Percentiles rank a stretch among this genome's conserved stretches.
Evolutionary conservation across 805 yeast genomes (phyloP).

Genomic region (Ogataea wickerhamii): DNA sequence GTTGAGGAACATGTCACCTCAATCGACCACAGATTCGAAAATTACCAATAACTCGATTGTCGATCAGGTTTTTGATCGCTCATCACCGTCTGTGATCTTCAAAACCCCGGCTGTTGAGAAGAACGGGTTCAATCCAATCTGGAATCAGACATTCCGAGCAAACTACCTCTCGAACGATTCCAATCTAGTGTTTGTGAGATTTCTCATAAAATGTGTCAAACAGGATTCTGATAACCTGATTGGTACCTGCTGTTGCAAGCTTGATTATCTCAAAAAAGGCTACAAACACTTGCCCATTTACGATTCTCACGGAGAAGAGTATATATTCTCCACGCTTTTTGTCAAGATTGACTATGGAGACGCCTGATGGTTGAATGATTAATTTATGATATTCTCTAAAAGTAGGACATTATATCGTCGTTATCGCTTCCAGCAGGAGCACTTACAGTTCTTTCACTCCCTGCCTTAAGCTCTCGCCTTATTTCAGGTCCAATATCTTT

Average conservation of each 20-base stretch:
- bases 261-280: slow-evolving; percentile 68
- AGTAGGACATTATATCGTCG: slow-evolving; percentile 33
- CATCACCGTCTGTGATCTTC: slow-evolving; percentile 22
- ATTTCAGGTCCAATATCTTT: slow-evolving; percentile 89
- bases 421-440: slow-evolving; percentile 16
- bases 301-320: slow-evolving; percentile 78
- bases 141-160: slow-evolving; percentile 60
- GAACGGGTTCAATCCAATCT: slow-evolving; percentile 85
- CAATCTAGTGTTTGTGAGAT: slow-evolving; percentile 54
- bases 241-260: slow-evolving; percentile 60
- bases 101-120: slow-evolving; percentile 41
- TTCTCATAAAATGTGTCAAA: slow-evolving; percentile 40
- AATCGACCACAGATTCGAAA: not conserved
- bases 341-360: slow-evolving; percentile 29
- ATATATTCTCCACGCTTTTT: slow-evolving; percentile 49
- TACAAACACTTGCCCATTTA: slow-evolving; percentile 77
- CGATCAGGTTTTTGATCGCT: slow-evolving; percentile 4
- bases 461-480: slow-evolving; percentile 88
- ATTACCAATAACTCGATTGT: not conserved
- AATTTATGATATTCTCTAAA: slow-evolving; percentile 9
- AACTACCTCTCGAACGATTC: slow-evolving; percentile 33
- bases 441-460: slow-evolving; percentile 51
- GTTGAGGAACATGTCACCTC: not conserved
- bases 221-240: slow-evolving; percentile 28
- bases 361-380: not conserved